phyloP scores from a whole-genome alignment of 1,284 basidiomycete genomes.

The Dichomitus squalens region DNA sequence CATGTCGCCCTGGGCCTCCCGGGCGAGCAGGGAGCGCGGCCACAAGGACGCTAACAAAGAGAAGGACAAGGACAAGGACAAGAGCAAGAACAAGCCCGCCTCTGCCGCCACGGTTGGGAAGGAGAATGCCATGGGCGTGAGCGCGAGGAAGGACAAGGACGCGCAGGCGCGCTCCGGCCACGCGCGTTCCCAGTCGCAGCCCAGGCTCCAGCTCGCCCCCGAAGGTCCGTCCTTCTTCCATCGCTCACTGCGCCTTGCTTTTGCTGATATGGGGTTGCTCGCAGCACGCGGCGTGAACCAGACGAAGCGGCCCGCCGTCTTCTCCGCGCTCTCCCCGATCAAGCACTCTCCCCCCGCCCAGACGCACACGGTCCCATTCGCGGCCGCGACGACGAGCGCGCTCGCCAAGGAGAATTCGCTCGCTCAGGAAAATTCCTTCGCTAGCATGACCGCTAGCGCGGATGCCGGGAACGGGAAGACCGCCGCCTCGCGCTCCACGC shows the following conservation, averaged over 20 bases:
- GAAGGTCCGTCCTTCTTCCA: background rate
- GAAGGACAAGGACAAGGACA: conserved; percentile 17
- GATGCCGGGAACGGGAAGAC: conserved; percentile 1
- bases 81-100: conserved; percentile 17
- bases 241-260: background rate
- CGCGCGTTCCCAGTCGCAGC: conserved; percentile 33
- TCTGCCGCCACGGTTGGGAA: conserved; percentile 8
- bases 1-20: conserved; percentile 38
- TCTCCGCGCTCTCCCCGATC: conserved; percentile 34
- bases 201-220: conserved; percentile 27
- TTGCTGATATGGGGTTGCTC: background rate
- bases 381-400: background rate
- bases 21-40: conserved; percentile 1
- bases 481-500: conserved; percentile 16
- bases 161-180: conserved; percentile 21
- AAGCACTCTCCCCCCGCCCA: conserved; percentile 27
- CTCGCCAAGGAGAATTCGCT: conserved; percentile 36
- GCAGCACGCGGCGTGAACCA: conserved; percentile 21
- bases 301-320: conserved; percentile 24
- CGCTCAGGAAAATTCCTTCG: background rate
- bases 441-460: background rate
- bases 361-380: background rate
- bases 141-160: conserved; percentile 3
- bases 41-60: conserved; percentile 23
- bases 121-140: conserved; percentile 13